Conservation (phyloP, 2,329 filamentous ascomycete genomes). For the Epichloe elymi region DNA sequence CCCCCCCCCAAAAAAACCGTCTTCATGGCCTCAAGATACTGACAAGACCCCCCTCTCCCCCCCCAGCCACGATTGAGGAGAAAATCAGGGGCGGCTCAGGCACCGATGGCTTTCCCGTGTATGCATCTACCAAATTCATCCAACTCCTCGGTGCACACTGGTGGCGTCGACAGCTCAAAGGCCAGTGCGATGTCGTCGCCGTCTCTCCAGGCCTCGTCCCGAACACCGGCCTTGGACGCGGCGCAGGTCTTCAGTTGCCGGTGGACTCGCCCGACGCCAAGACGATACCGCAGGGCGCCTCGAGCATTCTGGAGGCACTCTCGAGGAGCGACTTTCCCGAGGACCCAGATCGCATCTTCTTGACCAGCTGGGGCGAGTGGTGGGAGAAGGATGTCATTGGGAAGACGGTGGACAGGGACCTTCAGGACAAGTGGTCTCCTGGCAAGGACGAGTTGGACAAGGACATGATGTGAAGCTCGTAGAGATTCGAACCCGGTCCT, state of each 20-base stretch:
- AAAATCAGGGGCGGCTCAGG: slow-evolving; percentile 28
- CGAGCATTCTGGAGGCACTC: slow-evolving; percentile 31
- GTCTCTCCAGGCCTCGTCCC: slow-evolving; percentile 41
- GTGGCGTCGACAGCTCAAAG: slow-evolving; percentile 40
- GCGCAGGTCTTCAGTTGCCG: slow-evolving; percentile 15
- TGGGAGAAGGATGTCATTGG: slow-evolving; percentile 32
- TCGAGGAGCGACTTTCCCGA: slow-evolving; percentile 32
- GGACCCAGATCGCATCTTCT: slow-evolving; percentile 37
- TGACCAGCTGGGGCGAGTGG: slow-evolving; percentile 45
- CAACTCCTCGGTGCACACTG: slow-evolving; percentile 39
- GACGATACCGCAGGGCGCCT: slow-evolving; percentile 31
- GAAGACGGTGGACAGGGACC: slow-evolving; percentile 27
- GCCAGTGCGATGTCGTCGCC: slow-evolving; percentile 32
- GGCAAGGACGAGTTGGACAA: slow-evolving; percentile 34
- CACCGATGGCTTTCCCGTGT: slow-evolving; percentile 17
- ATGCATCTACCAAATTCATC: slow-evolving; percentile 34
- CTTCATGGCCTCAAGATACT: not conserved
- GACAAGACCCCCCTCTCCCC: not conserved
- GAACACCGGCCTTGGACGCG: slow-evolving; percentile 27
- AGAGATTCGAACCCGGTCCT: slow-evolving; percentile 13
- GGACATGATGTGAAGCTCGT: slow-evolving; percentile 12
- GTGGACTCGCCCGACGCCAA: slow-evolving; percentile 33
- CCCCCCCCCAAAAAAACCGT: too few species aligned
- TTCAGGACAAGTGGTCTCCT: slow-evolving; percentile 40
- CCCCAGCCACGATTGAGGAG: slow-evolving; percentile 22